Conservation (phyloP, 2,329 filamentous ascomycete species). For the Capronia epimyces region DNA sequence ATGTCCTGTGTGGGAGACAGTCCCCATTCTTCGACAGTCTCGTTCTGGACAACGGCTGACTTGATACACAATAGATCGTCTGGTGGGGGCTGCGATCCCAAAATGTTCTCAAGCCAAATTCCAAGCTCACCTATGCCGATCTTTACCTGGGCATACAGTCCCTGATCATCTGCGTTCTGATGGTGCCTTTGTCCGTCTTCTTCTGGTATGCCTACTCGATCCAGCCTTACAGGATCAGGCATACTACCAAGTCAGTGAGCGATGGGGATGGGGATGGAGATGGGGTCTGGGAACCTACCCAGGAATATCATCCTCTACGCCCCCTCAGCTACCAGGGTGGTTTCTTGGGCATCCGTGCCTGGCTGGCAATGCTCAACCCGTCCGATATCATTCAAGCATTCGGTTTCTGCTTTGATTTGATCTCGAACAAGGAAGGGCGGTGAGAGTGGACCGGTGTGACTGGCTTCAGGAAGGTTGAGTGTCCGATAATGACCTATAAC, state of each 20-base stretch:
- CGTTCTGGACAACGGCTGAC: background rate
- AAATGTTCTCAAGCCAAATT: constrained; percentile 25
- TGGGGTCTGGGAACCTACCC: too few relatives aligned
- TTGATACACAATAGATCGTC: constrained; percentile 27
- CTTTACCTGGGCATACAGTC: constrained; percentile 32
- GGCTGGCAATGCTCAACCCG: background rate
- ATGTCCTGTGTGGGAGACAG: background rate
- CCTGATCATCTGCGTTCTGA: constrained; percentile 33
- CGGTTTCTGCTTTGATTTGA: too few relatives aligned
- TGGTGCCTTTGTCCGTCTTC: constrained; percentile 33
- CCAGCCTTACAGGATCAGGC: constrained; percentile 30
- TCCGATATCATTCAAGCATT: too few relatives aligned
- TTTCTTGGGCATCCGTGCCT: background rate
- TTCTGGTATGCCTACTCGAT: constrained; percentile 33
- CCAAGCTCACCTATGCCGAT: constrained; percentile 32
- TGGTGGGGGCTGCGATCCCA: constrained; percentile 32
- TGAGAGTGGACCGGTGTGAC: too few relatives aligned
- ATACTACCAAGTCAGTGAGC: too few relatives aligned
- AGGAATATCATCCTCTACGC: background rate
- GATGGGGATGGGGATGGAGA: too few relatives aligned
- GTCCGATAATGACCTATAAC: too few relatives aligned
- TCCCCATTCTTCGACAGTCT: background rate
- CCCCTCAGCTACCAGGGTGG: background rate
- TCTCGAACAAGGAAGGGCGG: too few relatives aligned
- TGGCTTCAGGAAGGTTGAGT: too few relatives aligned